These are phyloP conservation scores for Hericium coralloides DNA, from an alignment of 768 basidiomycete species.

Conservation along the genomic window DNA sequence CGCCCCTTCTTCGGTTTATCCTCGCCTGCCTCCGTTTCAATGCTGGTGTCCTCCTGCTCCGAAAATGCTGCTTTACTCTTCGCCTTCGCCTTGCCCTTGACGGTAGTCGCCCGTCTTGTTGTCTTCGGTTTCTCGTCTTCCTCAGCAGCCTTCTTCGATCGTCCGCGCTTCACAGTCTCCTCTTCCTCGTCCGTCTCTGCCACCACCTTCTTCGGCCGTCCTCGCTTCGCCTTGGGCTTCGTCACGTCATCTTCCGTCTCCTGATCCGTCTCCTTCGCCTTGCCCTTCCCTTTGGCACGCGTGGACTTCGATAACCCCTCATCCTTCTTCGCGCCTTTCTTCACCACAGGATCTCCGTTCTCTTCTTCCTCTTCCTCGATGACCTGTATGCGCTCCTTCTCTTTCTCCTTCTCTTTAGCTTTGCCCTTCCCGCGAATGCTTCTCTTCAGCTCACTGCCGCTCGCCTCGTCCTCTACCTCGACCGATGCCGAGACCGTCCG, in stretches of 20 bases:
- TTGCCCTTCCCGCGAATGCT: constrained; percentile 15
- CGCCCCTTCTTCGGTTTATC: background rate
- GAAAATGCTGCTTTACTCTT: background rate
- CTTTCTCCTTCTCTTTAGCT: constrained; percentile 11
- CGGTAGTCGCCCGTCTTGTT: background rate
- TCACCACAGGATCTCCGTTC: constrained; percentile 15
- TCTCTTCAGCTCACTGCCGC: constrained; percentile 20
- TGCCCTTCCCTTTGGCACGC: constrained; percentile 15
- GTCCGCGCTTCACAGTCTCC: background rate
- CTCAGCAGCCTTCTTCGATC: too few species aligned
- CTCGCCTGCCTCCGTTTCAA: background rate
- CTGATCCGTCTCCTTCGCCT: constrained; percentile 5
- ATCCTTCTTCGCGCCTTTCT: constrained; percentile 12
- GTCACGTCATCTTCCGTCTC: constrained; percentile 12
- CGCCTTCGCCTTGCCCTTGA: background rate
- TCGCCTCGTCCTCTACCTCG: constrained; percentile 15
- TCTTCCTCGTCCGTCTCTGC: constrained; percentile 6
- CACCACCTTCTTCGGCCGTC: background rate
- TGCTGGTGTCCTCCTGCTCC: background rate
- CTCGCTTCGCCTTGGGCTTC: constrained; percentile 8
- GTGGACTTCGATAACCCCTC: background rate
- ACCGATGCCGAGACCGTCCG: constrained; percentile 4
- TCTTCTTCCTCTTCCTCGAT: constrained; percentile 23
- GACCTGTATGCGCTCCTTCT: constrained; percentile 18
- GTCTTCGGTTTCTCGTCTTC: background rate